These are phyloP conservation scores for Paxillus rubicundulus DNA, from an alignment of 768 basidiomycete species.

Conservation along the genomic window DNA sequence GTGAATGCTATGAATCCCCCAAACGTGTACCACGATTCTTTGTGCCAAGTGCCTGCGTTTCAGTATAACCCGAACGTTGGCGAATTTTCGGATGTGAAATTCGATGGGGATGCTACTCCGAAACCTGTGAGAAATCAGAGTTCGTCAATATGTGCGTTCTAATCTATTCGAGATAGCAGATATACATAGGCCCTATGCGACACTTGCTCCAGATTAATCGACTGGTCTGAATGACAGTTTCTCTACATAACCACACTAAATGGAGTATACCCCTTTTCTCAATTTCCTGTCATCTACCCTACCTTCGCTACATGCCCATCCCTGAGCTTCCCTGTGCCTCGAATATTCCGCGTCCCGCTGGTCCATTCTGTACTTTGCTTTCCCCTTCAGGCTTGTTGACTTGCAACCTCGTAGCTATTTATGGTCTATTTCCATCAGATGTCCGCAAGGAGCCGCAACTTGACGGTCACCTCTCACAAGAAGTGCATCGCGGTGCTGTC, in stretches of 20 bases:
- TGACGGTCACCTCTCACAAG: neutral
- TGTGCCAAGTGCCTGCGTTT: constrained; percentile 10
- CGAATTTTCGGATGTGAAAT: constrained; percentile 9
- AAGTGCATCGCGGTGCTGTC: neutral
- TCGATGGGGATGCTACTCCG: no score
- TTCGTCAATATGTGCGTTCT: no score
- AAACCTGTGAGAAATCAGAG: no score
- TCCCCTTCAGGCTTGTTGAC: neutral
- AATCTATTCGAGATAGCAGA: no score
- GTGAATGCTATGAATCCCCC: constrained; percentile 7
- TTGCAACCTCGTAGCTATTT: constrained; percentile 10
- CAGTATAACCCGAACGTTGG: neutral
- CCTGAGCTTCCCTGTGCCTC: neutral
- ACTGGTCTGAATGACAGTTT: neutral
- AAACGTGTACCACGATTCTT: constrained; percentile 16
- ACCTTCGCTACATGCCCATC: neutral
- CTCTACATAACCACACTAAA: neutral
- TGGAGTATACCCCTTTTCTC: neutral
- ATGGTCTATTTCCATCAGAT: neutral
- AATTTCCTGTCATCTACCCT: constrained; percentile 4
- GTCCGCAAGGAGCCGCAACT: neutral
- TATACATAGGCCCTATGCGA: no score
- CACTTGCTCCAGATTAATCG: no score
- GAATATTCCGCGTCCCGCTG: neutral
- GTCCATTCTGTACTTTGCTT: neutral